Base-by-base conservation (phyloP, 1,284 basidiomycete species). In the Pseudozyma thailandica region DNA sequence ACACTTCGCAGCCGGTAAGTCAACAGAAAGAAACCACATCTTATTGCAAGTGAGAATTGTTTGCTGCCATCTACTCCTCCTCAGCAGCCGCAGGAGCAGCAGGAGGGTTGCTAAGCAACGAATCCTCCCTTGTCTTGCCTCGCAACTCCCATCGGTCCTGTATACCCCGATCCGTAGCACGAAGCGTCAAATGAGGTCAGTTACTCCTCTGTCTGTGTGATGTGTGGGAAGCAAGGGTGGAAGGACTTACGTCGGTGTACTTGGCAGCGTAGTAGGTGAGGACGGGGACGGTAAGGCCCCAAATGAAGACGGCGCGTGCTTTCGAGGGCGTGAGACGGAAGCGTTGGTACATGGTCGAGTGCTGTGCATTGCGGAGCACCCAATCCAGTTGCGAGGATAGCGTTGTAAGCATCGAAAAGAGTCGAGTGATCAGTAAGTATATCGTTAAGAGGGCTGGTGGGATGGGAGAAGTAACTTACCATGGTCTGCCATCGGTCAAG, bases 311-410 rank as follows among this genome's bases (percentile, higher is more conserved):
- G 20, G 44, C 33, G 21, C 72, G 69, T 27, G 74, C 56, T 33
- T 77, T 78, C 21, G 65, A 54, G 0, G 71, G 43, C 25, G 79
- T 80, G 49, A 78, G 51, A 38, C 73, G 72, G 72, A 80, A 80
- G 25, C 77, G 69, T 49, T 72, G 65, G 70, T 80, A 80, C 79
- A 80, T 80, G 43, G 79, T 75, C 53, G 74, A 72, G 70, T 80
- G 79, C 50, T 53, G 37, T 23, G n/a, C n/a, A n/a, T n/a, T n/a
- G n/a, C n/a, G n/a, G n/a, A n/a, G n/a, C n/a, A n/a, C n/a, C 26
- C 4, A 7, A 18, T 1, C 25, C 18, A 26, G 27, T 6, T 4
- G 16, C 16, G 21, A 12, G 3, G 21, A 33, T 46, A 12, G 45
- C 28, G 18, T n/a, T n/a, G n/a, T n/a, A 27, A n/a, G 30, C 2